Conservation (phyloP, 306 rosid genomes). For the Neltuma alba region DNA sequence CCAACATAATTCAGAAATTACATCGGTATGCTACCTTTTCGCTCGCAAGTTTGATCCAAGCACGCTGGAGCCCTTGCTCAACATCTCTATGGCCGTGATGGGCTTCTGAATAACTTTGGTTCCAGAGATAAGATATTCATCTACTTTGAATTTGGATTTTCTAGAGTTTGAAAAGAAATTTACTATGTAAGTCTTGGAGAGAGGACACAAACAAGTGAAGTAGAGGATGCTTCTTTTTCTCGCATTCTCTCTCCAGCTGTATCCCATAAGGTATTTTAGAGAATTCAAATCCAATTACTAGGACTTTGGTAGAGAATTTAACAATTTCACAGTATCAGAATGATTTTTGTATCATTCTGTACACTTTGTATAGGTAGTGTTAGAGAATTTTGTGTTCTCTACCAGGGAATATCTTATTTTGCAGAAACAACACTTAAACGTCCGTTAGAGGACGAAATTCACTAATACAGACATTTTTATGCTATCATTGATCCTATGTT, state of each 20-base stretch:
- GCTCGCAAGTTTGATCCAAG: slow-evolving; percentile 85
- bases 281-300: background rate
- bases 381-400: slow-evolving; percentile 41
- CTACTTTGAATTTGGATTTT: slow-evolving; percentile 26
- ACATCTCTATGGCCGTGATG: slow-evolving; percentile 65
- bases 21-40: slow-evolving; percentile 78
- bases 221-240: background rate
- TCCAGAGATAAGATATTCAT: slow-evolving; percentile 26
- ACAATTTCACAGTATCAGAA: background rate
- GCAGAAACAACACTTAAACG: slow-evolving; percentile 36
- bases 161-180: background rate
- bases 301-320: slow-evolving; percentile 38
- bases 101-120: slow-evolving; percentile 51
- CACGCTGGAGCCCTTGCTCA: slow-evolving; percentile 71
- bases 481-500: background rate
- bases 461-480: slow-evolving; percentile 25
- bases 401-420: slow-evolving; percentile 32
- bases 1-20: slow-evolving; percentile 69
- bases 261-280: background rate
- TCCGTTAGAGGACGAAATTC: slow-evolving; percentile 39
- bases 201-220: background rate
- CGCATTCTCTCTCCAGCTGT: background rate
- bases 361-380: slow-evolving; percentile 46
- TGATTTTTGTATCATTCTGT: slow-evolving; percentile 32
- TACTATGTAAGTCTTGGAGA: background rate